phyloP scores from a whole-genome alignment of 75 land plant species.

The Cupressus sempervirens region DNA sequence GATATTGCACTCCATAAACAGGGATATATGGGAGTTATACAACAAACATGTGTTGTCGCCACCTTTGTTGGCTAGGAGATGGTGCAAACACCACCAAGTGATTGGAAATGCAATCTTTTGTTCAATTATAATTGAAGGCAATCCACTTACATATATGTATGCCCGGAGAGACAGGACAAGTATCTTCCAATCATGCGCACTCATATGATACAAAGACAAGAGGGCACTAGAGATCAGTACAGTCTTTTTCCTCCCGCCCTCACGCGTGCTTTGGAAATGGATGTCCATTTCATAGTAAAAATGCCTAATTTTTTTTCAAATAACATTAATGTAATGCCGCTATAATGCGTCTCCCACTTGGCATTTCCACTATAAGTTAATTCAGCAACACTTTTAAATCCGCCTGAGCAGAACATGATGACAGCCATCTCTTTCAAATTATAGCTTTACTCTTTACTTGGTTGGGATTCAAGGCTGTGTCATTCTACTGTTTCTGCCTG shows the following conservation, averaged over 20 bases:
- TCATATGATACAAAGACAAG: too few relatives aligned
- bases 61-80: neutral
- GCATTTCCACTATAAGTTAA: neutral
- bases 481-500: neutral
- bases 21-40: neutral
- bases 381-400: neutral
- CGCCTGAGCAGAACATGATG: neutral
- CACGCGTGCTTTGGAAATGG: neutral
- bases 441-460: neutral
- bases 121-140: neutral
- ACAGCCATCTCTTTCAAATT: neutral
- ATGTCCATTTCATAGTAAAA: neutral
- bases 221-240: too few relatives aligned
- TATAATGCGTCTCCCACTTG: neutral
- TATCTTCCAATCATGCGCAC: neutral
- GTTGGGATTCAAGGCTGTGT: neutral
- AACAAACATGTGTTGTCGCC: neutral
- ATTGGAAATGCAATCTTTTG: too few relatives aligned
- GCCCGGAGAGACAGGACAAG: neutral
- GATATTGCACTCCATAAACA: neutral
- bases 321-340: neutral
- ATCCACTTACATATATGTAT: too few relatives aligned
- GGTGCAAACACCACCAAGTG: neutral
- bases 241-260: too few relatives aligned
- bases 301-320: neutral